These are phyloP conservation scores for Penicillium diatomitis DNA, from an alignment of 495 filamentous ascomycete species.

Conservation along the genomic window DNA sequence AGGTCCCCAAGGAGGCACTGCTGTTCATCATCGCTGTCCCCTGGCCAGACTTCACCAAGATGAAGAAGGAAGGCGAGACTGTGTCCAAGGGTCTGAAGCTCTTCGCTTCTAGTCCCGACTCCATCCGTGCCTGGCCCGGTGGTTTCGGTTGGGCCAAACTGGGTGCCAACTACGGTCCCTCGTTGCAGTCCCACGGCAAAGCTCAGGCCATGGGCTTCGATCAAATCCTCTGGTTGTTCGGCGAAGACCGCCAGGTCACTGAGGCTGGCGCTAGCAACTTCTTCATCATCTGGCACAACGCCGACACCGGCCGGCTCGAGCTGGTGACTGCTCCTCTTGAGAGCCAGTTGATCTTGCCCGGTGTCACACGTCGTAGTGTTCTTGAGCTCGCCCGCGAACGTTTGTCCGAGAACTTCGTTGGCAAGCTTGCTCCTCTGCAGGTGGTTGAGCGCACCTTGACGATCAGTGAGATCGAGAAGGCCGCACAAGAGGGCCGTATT, in stretches of 20 bases:
- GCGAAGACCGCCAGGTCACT: slow-evolving; percentile 62
- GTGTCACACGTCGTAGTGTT: slow-evolving; percentile 71
- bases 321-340: slow-evolving; percentile 76
- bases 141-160: slow-evolving; percentile 88
- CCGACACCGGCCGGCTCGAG: slow-evolving; percentile 53
- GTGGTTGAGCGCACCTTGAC: slow-evolving; percentile 72
- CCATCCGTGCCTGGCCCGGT: slow-evolving; percentile 84
- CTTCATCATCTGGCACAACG: slow-evolving; percentile 72
- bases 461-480: slow-evolving; percentile 68
- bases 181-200: slow-evolving; percentile 62
- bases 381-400: slow-evolving; percentile 62
- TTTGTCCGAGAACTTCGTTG: slow-evolving; percentile 29
- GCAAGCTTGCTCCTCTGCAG: slow-evolving; percentile 49
- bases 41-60: slow-evolving; percentile 53
- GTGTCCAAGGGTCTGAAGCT: slow-evolving; percentile 56
- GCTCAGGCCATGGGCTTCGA: slow-evolving; percentile 64
- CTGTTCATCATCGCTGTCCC: slow-evolving; percentile 71
- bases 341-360: slow-evolving; percentile 74
- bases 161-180: slow-evolving; percentile 86
- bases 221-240: slow-evolving; percentile 91
- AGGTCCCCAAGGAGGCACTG: slow-evolving; percentile 70
- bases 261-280: slow-evolving; percentile 92
- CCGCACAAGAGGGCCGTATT: slow-evolving; percentile 63
- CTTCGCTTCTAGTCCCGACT: slow-evolving; percentile 66
- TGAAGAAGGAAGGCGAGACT: slow-evolving; percentile 18